These are phyloP conservation scores for Choanephora cucurbitarum DNA, from an alignment of 371 early-diverging fungal species.

Conservation along the genomic window DNA sequence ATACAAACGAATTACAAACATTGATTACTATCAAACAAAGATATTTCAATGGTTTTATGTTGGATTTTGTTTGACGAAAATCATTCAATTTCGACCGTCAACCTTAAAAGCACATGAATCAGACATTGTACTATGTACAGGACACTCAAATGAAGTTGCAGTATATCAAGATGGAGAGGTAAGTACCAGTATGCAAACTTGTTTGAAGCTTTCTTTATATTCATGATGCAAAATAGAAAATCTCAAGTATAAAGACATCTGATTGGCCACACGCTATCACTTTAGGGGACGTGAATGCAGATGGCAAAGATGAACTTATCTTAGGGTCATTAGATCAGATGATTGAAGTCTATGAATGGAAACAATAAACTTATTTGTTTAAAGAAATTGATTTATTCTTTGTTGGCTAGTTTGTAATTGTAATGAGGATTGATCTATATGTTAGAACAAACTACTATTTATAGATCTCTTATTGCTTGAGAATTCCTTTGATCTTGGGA, in stretches of 20 bases:
- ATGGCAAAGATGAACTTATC: constrained; percentile 48
- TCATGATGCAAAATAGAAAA: constrained; percentile 14
- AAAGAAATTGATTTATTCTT: background rate
- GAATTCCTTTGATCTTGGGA: constrained; percentile 13
- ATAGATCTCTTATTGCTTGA: background rate
- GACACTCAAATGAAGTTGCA: constrained; percentile 38
- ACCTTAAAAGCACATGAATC: constrained; percentile 29
- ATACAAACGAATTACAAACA: background rate
- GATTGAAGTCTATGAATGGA: constrained; percentile 45
- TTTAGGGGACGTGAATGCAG: constrained; percentile 49
- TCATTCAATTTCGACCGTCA: constrained; percentile 37
- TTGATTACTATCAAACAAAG: constrained; percentile 9
- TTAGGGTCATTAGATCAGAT: constrained; percentile 44
- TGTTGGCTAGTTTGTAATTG: too few relatives aligned
- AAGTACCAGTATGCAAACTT: background rate
- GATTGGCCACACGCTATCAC: constrained; percentile 51
- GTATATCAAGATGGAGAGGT: constrained; percentile 46
- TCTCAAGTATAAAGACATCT: constrained; percentile 31
- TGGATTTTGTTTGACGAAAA: constrained; percentile 32
- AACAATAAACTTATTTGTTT: background rate
- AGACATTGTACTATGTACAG: constrained; percentile 48
- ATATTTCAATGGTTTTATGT: constrained; percentile 39
- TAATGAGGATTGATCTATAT: background rate
- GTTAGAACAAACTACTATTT: background rate
- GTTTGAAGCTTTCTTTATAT: background rate